A percentile compares a stretch with the other conserved stretches of the same genome.
phyloP scores from a whole-genome alignment of 2,329 filamentous ascomycete genomes.

The Taxawa tesnikishii region DNA sequence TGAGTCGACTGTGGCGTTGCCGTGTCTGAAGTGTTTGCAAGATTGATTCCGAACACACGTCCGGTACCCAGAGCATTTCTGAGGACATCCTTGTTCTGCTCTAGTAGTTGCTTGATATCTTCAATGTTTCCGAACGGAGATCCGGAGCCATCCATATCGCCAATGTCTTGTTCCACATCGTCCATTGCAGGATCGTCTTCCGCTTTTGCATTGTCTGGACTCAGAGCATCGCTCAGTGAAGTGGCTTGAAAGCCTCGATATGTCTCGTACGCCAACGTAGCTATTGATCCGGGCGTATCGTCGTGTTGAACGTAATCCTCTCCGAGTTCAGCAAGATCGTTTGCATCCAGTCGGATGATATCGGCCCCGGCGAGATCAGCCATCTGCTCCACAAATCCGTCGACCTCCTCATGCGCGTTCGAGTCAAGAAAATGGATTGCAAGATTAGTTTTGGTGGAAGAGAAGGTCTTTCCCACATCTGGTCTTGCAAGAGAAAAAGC shows the following conservation, averaged over 20 bases:
- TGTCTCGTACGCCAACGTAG: slow-evolving; percentile 39
- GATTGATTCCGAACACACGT: slow-evolving; percentile 1
- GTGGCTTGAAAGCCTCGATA: slow-evolving; percentile 22
- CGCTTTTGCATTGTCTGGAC: neutral
- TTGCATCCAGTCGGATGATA: slow-evolving; percentile 54
- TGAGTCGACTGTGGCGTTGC: neutral
- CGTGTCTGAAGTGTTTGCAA: neutral
- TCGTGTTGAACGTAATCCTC: slow-evolving; percentile 53
- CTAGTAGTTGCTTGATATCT: slow-evolving; percentile 1
- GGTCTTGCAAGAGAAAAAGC: slow-evolving; percentile 6
- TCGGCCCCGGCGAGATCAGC: slow-evolving; percentile 53
- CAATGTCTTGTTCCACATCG: neutral
- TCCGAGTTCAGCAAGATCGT: slow-evolving; percentile 57
- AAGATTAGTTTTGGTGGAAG: slow-evolving; percentile 38
- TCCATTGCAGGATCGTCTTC: slow-evolving; percentile 1
- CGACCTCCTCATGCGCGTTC: slow-evolving; percentile 39
- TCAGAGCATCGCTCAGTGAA: neutral
- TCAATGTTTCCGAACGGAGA: slow-evolving; percentile 1
- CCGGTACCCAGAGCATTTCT: neutral
- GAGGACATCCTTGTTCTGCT: neutral
- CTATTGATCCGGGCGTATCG: slow-evolving; percentile 34
- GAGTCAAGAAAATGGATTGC: slow-evolving; percentile 46
- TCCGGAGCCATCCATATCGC: slow-evolving; percentile 1
- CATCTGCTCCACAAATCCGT: slow-evolving; percentile 50
- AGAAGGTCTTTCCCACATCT: slow-evolving; percentile 1